These are phyloP conservation scores for Arthroderma uncinatum DNA, from an alignment of 2,329 filamentous ascomycete genomes.

Conservation along the genomic window DNA sequence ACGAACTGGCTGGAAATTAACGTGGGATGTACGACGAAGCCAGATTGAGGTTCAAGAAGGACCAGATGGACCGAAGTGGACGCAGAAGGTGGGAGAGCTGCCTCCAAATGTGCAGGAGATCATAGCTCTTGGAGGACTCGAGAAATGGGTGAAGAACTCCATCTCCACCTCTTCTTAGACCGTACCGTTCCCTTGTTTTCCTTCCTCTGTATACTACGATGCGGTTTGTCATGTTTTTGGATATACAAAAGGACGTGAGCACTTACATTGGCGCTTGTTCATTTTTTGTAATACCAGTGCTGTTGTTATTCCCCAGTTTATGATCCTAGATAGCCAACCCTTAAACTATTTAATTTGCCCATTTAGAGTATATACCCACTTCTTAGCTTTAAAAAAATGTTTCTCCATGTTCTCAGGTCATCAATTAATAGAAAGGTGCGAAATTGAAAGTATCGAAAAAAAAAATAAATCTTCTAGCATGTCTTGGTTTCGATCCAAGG, in stretches of 20 bases:
- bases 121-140: constrained; percentile 63
- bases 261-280: background rate
- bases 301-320: background rate
- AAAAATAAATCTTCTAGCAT: constrained; percentile 13
- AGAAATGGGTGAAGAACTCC: constrained; percentile 69
- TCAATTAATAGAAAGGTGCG: background rate
- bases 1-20: constrained; percentile 70
- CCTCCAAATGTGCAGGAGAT: constrained; percentile 81
- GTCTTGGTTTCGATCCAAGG: constrained; percentile 20
- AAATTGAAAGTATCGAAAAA: background rate
- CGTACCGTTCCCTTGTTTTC: background rate
- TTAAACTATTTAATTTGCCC: no score
- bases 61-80: constrained; percentile 56
- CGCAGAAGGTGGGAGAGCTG: constrained; percentile 69
- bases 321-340: background rate
- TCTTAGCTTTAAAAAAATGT: background rate
- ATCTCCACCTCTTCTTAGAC: constrained; percentile 31
- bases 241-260: background rate
- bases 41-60: constrained; percentile 62
- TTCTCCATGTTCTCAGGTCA: no score
- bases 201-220: background rate
- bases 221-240: background rate
- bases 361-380: background rate
- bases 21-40: constrained; percentile 67
- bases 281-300: background rate